Evolutionary conservation across 2,329 filamentous ascomycete genomes (phyloP).

Genomic region (Sporothrix pseudoabietina): DNA sequence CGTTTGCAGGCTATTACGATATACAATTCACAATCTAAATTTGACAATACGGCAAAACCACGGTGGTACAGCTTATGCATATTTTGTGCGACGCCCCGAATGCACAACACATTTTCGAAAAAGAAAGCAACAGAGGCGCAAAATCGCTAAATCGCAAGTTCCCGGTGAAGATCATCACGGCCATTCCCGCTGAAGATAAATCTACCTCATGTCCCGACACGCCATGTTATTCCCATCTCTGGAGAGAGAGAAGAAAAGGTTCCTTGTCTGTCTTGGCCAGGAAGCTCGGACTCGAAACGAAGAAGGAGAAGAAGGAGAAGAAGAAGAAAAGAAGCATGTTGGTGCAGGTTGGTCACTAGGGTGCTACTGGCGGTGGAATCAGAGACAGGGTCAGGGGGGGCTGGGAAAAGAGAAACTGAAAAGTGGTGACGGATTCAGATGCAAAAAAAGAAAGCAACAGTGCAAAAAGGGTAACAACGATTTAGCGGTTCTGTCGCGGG

Average conservation of each 20-base stretch:
- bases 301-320: background rate
- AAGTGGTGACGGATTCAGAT: background rate
- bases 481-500: constrained; percentile 22
- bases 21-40: background rate
- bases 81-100: background rate
- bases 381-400: constrained; percentile 21
- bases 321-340: background rate
- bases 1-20: background rate
- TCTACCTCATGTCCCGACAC: background rate
- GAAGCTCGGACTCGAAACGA: background rate
- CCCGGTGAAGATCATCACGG: background rate
- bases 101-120: background rate
- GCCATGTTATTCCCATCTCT: background rate
- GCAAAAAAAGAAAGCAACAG: background rate
- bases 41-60: background rate
- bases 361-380: background rate
- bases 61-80: background rate
- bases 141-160: background rate
- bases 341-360: background rate
- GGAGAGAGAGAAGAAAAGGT: background rate
- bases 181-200: background rate
- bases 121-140: background rate
- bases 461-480: background rate
- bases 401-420: background rate
- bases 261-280: background rate